These are phyloP conservation scores for Aspergillus bertholletiae DNA, from an alignment of 495 filamentous ascomycete species.

Conservation along the genomic window DNA sequence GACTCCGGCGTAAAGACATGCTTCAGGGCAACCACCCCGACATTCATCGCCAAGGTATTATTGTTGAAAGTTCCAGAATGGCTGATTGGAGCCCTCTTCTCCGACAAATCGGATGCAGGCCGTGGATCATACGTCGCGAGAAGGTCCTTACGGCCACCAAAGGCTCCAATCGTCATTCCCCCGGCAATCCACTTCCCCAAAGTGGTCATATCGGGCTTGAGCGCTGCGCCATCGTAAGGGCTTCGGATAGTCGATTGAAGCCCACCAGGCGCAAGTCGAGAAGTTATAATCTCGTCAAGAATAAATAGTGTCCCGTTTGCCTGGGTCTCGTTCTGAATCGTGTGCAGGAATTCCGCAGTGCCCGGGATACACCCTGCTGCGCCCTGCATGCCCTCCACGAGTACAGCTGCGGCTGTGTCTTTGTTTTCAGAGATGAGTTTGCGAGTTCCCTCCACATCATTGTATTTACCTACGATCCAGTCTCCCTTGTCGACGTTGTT, in stretches of 20 bases:
- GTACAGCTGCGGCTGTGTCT: slow-evolving; percentile 45
- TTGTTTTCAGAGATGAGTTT: slow-evolving; percentile 14
- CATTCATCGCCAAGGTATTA: slow-evolving; percentile 57
- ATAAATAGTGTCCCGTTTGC: slow-evolving; percentile 50
- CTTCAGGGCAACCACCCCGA: slow-evolving; percentile 28
- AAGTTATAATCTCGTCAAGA: slow-evolving; percentile 65
- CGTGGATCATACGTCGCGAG: slow-evolving; percentile 55
- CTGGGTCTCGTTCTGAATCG: slow-evolving; percentile 28
- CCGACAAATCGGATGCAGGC: not conserved
- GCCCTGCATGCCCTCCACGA: slow-evolving; percentile 59
- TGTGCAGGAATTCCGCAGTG: slow-evolving; percentile 40
- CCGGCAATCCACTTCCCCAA: slow-evolving; percentile 64
- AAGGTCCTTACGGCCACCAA: slow-evolving; percentile 54
- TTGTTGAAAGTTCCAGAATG: slow-evolving; percentile 71
- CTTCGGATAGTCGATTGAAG: slow-evolving; percentile 29
- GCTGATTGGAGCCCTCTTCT: slow-evolving; percentile 9
- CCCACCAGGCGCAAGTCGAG: slow-evolving; percentile 47
- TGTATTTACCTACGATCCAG: slow-evolving; percentile 42
- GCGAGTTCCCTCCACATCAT: slow-evolving; percentile 30
- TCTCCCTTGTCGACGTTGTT: slow-evolving; percentile 26
- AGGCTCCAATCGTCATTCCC: slow-evolving; percentile 59
- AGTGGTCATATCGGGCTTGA: slow-evolving; percentile 57
- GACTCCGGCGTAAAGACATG: slow-evolving; percentile 12
- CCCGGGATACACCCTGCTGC: slow-evolving; percentile 49
- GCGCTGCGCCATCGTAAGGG: not conserved